Conservation (phyloP, 129 eudicot genomes). For the Cynara cardunculus region DNA sequence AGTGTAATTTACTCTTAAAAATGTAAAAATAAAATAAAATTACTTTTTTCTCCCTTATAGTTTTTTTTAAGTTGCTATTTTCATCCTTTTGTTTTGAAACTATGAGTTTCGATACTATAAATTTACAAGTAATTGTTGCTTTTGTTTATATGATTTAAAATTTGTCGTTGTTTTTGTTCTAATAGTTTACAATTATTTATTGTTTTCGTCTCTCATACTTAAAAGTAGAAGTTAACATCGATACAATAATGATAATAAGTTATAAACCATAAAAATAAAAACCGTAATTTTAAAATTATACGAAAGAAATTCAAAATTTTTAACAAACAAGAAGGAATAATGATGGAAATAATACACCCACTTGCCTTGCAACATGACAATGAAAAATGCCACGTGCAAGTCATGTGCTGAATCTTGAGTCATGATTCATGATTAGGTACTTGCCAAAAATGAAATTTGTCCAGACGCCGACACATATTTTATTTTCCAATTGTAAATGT, state of each 20-base stretch:
- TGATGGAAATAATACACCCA: not conserved
- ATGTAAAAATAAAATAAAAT: no score
- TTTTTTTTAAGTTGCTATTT: no score
- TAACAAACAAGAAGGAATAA: not conserved
- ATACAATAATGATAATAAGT: not conserved
- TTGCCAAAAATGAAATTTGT: constrained; percentile 18
- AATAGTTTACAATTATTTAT: no score
- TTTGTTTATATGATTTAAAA: no score
- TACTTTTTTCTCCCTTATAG: no score
- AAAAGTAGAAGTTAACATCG: not conserved
- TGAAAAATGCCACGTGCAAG: constrained; percentile 18
- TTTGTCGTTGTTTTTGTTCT: no score
- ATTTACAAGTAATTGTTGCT: no score
- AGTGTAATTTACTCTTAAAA: no score
- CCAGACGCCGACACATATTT: constrained; percentile 8
- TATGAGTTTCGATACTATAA: no score
- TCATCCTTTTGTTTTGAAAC: no score
- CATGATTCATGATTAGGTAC: not conserved
- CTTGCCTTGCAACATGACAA: not conserved
- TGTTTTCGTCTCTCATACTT: no score
- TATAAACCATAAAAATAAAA: not conserved
- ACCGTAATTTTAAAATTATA: not conserved
- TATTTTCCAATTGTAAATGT: not conserved
- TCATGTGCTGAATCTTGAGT: constrained; percentile 22
- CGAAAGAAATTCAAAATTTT: not conserved